Evolutionary conservation across 495 filamentous ascomycete genomes (phyloP).

Genomic region (Lichenothelia convexa): DNA sequence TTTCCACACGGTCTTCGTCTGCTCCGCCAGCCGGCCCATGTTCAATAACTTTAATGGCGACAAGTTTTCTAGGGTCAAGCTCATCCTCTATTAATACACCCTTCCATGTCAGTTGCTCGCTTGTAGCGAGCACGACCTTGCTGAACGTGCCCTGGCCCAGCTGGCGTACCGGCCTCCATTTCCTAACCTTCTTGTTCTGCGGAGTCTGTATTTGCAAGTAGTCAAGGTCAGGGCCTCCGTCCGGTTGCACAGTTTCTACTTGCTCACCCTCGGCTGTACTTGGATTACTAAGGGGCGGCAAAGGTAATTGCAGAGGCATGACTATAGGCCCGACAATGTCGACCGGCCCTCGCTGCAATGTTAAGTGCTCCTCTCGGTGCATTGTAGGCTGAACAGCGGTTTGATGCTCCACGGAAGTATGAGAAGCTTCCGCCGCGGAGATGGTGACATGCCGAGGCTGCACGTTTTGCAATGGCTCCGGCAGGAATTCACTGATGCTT

Average conservation of each 20-base stretch:
- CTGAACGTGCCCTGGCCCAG: conserved; percentile 93
- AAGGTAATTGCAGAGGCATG: conserved; percentile 3
- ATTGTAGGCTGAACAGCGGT: conserved; percentile 25
- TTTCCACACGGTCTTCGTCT: conserved; percentile 73
- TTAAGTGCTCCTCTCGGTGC: conserved; percentile 68
- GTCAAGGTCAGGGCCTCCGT: conserved; percentile 29
- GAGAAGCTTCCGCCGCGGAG: conserved; percentile 33
- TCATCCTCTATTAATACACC: conserved; percentile 15
- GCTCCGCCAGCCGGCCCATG: conserved; percentile 85
- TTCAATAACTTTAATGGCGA: conserved; percentile 89
- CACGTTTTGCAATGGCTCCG: conserved; percentile 45
- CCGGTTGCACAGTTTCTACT: conserved; percentile 25
- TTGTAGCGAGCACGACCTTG: conserved; percentile 73
- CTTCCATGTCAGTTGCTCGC: conserved; percentile 25
- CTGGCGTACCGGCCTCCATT: conserved; percentile 59
- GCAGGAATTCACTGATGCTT: conserved; percentile 75
- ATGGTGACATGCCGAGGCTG: conserved; percentile 55
- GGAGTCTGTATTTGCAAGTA: conserved; percentile 45
- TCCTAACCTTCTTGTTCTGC: conserved; percentile 34
- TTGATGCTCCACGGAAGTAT: conserved; percentile 23
- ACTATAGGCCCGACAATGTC: conserved; percentile 25
- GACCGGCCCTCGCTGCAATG: conserved; percentile 53
- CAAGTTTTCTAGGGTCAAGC: conserved; percentile 47
- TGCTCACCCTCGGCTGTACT: conserved; percentile 33
- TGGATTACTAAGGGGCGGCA: conserved; percentile 27